These are phyloP conservation scores for Hydnomerulius pinastri DNA, from an alignment of 768 basidiomycete species.

Conservation along the genomic window DNA sequence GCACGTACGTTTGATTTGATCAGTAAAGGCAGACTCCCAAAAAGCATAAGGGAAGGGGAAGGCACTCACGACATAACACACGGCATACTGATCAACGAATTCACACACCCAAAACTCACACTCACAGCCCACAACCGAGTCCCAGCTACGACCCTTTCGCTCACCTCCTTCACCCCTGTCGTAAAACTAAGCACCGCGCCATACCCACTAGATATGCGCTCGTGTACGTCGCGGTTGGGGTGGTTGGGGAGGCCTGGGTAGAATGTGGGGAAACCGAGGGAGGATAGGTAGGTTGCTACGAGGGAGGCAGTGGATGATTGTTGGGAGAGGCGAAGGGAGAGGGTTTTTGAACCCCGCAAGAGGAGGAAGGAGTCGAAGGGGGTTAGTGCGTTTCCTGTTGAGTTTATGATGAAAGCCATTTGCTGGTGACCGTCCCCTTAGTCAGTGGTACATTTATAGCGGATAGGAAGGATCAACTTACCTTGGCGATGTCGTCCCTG, in stretches of 20 bases:
- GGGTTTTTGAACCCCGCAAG: conserved; percentile 92
- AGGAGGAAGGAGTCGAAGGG: conserved; percentile 98
- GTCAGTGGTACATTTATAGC: background rate
- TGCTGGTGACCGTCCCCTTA: conserved; percentile 46
- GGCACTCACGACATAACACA: conserved; percentile 96
- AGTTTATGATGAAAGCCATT: conserved; percentile 89
- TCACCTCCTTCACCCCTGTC: conserved; percentile 87
- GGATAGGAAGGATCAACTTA: conserved; percentile 19
- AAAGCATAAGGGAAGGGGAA: conserved; percentile 1
- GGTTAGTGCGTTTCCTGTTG: conserved; percentile 90
- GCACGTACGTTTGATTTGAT: conserved; percentile 30
- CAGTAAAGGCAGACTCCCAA: conserved; percentile 4
- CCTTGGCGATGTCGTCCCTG: conserved; percentile 87
- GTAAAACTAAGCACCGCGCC: conserved; percentile 95
- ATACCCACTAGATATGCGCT: conserved; percentile 85
- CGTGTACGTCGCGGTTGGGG: conserved; percentile 85
- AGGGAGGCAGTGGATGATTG: conserved; percentile 82
- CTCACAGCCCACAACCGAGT: conserved; percentile 96
- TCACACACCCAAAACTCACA: conserved; percentile 97
- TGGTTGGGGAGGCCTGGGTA: conserved; percentile 89
- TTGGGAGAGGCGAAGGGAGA: conserved; percentile 93
- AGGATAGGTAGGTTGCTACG: conserved; percentile 84
- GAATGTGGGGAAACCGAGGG: conserved; percentile 85
- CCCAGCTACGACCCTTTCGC: conserved; percentile 90
- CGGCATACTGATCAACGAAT: conserved; percentile 98